Evolutionary conservation across 2,329 filamentous ascomycete genomes (phyloP).

Genomic region (Aurifilum marmelostoma): DNA sequence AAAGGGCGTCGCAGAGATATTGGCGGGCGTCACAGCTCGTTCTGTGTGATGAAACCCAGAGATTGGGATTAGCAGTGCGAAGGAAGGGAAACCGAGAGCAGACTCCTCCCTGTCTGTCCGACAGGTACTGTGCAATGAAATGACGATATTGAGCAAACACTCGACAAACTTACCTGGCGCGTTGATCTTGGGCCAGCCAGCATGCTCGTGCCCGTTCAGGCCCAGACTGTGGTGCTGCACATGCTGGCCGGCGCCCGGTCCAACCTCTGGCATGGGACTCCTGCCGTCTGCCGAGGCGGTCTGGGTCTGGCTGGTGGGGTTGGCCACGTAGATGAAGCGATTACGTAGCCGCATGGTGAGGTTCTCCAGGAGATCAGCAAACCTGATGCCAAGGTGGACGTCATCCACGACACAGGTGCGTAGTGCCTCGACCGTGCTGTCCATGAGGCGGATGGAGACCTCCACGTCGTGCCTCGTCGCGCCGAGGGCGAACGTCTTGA

Average conservation of each 20-base stretch:
- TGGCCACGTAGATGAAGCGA: slow-evolving; percentile 70
- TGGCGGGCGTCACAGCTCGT: slow-evolving; percentile 50
- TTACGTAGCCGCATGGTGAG: slow-evolving; percentile 74
- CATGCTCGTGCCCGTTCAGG: slow-evolving; percentile 27
- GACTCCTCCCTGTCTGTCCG: background rate
- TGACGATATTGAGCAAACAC: background rate
- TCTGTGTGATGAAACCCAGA: slow-evolving; percentile 33
- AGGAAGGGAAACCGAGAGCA: too few species aligned
- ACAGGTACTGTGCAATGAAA: background rate
- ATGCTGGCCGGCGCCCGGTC: slow-evolving; percentile 28
- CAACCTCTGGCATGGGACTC: slow-evolving; percentile 41
- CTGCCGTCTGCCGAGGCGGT: slow-evolving; percentile 45
- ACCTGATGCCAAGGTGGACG: slow-evolving; percentile 81
- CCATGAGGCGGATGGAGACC: slow-evolving; percentile 74
- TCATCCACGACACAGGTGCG: slow-evolving; percentile 82
- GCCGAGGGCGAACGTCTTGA: slow-evolving; percentile 83
- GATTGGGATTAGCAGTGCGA: background rate
- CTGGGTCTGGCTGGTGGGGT: slow-evolving; percentile 39
- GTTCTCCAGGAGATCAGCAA: slow-evolving; percentile 80
- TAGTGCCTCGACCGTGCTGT: slow-evolving; percentile 73
- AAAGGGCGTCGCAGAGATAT: slow-evolving; percentile 67
- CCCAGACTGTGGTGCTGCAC: slow-evolving; percentile 26
- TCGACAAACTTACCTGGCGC: slow-evolving; percentile 18
- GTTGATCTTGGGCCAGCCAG: slow-evolving; percentile 27
- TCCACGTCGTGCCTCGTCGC: slow-evolving; percentile 78